Conservation (phyloP, 1,284 basidiomycete species). For the Cutaneotrichosporon daszewskae region DNA sequence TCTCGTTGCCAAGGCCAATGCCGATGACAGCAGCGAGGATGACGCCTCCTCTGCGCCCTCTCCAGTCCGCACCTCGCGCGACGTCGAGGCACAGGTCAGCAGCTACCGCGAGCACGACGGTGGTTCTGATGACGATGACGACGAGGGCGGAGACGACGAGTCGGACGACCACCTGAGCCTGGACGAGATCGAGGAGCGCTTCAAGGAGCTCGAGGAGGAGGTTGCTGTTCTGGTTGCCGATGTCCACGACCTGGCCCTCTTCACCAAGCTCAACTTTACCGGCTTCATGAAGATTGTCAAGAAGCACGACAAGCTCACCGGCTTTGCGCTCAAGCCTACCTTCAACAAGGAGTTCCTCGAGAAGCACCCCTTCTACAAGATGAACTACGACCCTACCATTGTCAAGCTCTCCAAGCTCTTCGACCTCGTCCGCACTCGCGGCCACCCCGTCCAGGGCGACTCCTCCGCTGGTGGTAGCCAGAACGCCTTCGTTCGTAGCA, state of each 20-base stretch:
- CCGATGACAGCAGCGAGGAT: constrained; percentile 43
- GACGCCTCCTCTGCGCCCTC: constrained; percentile 36
- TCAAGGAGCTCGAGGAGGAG: constrained; percentile 86
- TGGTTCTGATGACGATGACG: constrained; percentile 55
- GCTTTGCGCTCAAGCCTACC: constrained; percentile 54
- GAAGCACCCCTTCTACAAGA: constrained; percentile 82
- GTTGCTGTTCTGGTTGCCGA: constrained; percentile 94
- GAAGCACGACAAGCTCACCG: constrained; percentile 67
- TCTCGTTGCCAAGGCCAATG: constrained; percentile 54
- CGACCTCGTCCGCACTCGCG: constrained; percentile 90
- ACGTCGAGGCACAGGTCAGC: constrained; percentile 29
- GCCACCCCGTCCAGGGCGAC: constrained; percentile 89
- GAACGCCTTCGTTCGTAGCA: constrained; percentile 94
- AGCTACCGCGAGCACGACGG: constrained; percentile 55
- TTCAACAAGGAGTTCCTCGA: constrained; percentile 87
- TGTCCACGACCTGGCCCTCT: constrained; percentile 93
- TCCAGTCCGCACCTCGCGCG: constrained; percentile 23
- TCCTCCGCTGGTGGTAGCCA: constrained; percentile 89
- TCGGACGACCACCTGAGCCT: constrained; percentile 53
- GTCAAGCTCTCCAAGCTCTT: constrained; percentile 95
- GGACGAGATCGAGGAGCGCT: constrained; percentile 79
- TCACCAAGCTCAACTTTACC: constrained; percentile 92
- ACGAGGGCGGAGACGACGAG: constrained; percentile 53
- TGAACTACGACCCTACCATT: constrained; percentile 71
- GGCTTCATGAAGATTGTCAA: constrained; percentile 99